phyloP scores from a whole-genome alignment of 2,329 filamentous ascomycete genomes.

The Trichoderma breve region DNA sequence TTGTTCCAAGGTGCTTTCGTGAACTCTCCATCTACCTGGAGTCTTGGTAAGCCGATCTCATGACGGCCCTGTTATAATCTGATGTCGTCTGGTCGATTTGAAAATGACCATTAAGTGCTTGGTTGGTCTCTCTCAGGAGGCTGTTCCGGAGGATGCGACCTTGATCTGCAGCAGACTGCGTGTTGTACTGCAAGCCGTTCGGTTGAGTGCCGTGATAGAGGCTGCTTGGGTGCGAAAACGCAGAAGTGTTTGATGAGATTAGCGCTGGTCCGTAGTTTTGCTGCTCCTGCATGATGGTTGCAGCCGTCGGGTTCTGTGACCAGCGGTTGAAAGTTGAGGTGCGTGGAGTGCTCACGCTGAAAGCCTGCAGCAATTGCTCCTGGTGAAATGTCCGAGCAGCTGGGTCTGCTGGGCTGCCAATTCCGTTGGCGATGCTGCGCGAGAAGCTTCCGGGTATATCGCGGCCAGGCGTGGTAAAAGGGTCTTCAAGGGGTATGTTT shows the following conservation, averaged over 20 bases:
- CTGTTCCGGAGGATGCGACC: conserved; percentile 23
- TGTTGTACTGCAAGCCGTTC: conserved; percentile 26
- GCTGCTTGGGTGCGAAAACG: conserved; percentile 51
- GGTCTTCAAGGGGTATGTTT: conserved; percentile 30
- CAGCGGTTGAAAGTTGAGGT: conserved; percentile 34
- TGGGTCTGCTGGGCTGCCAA: conserved; percentile 4
- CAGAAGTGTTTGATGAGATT: conserved; percentile 33
- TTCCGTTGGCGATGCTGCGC: conserved; percentile 9
- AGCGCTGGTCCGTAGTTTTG: conserved; percentile 20
- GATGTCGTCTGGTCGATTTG: conserved; percentile 36
- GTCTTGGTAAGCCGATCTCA: conserved; percentile 35
- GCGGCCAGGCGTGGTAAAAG: conserved; percentile 32
- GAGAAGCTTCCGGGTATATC: conserved; percentile 14
- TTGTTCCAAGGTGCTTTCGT: neutral
- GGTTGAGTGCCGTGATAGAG: conserved; percentile 49
- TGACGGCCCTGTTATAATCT: conserved; percentile 37
- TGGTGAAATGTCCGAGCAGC: conserved; percentile 34
- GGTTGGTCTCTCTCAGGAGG: neutral
- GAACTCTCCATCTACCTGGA: conserved; percentile 24
- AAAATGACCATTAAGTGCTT: conserved; percentile 27
- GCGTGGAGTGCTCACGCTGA: conserved; percentile 30
- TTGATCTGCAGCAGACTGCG: conserved; percentile 21
- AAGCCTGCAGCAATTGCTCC: conserved; percentile 37
- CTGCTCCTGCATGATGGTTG: conserved; percentile 25
- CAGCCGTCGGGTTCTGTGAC: conserved; percentile 27